Evolutionary conservation across 768 basidiomycete genomes (phyloP).

Genomic region (Russula earlei): DNA sequence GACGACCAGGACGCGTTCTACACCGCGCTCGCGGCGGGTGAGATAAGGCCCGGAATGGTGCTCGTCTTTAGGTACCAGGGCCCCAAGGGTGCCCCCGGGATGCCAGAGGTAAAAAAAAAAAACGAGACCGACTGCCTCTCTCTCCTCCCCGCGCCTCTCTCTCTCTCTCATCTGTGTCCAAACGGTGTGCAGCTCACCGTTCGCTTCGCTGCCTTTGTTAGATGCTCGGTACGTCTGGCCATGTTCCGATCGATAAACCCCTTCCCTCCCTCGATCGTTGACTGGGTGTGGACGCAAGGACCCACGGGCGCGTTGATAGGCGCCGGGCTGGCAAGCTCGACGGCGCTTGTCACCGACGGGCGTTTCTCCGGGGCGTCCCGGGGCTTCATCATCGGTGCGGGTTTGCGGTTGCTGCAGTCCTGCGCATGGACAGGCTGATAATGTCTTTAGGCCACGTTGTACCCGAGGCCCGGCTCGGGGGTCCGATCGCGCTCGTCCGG

Average conservation of each 20-base stretch:
- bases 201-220: no score
- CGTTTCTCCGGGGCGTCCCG: constrained; percentile 79
- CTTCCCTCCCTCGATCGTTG: neutral
- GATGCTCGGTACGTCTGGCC: constrained; percentile 35
- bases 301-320: constrained; percentile 81
- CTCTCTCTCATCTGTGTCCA: no score
- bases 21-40: constrained; percentile 59
- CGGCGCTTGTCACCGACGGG: constrained; percentile 81
- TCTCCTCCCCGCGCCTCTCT: neutral
- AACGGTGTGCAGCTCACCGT: no score
- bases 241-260: neutral
- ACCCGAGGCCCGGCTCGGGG: constrained; percentile 65
- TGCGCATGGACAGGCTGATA: neutral
- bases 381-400: constrained; percentile 50
- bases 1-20: constrained; percentile 60
- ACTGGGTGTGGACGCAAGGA: constrained; percentile 29
- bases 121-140: neutral
- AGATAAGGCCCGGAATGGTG: constrained; percentile 66
- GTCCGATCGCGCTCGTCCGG: constrained; percentile 78
- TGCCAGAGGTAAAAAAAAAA: constrained; percentile 55
- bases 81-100: constrained; percentile 85
- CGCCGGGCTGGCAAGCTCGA: constrained; percentile 68
- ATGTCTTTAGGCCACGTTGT: constrained; percentile 47
- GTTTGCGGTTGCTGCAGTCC: neutral
- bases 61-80: constrained; percentile 84